Percentiles rank a stretch among this genome's conserved stretches.
phyloP scores from a whole-genome alignment of 306 rosid genomes.

The Lathyrus oleraceus region DNA sequence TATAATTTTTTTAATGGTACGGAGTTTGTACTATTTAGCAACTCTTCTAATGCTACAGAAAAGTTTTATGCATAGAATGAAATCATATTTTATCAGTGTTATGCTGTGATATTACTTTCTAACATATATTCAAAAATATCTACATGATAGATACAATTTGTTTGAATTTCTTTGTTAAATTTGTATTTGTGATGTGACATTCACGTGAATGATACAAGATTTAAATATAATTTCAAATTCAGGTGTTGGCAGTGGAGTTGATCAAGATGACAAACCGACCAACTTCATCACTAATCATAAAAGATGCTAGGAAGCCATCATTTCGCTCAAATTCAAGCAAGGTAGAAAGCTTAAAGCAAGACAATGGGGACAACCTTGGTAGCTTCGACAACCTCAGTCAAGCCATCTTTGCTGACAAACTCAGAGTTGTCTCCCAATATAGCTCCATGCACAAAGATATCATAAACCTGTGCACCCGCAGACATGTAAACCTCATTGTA shows the following conservation, averaged over 20 bases:
- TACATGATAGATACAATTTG: not conserved
- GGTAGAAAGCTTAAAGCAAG: not conserved
- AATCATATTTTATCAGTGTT: not conserved
- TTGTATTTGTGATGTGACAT: not conserved
- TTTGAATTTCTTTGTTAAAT: not conserved
- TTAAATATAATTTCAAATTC: not conserved
- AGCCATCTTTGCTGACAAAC: conserved; percentile 43
- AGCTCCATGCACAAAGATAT: conserved; percentile 47
- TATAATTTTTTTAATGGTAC: not conserved
- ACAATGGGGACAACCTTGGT: conserved; percentile 26
- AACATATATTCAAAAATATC: not conserved
- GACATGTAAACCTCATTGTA: conserved; percentile 32
- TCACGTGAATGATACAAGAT: not conserved
- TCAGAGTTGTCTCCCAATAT: conserved; percentile 38
- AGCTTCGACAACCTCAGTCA: conserved; percentile 45
- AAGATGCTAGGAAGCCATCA: conserved; percentile 29
- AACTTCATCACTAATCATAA: conserved; percentile 38
- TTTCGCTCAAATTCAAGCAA: not conserved
- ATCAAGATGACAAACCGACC: conserved; percentile 36
- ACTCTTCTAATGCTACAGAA: not conserved
- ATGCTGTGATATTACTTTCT: not conserved
- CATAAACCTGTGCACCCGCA: conserved; percentile 20
- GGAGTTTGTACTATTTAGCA: not conserved
- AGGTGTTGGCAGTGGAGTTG: conserved; percentile 40
- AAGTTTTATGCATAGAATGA: not conserved